Evolutionary conservation across 345 rosid genomes (phyloP).

Genomic region (Brassica incana): DNA sequence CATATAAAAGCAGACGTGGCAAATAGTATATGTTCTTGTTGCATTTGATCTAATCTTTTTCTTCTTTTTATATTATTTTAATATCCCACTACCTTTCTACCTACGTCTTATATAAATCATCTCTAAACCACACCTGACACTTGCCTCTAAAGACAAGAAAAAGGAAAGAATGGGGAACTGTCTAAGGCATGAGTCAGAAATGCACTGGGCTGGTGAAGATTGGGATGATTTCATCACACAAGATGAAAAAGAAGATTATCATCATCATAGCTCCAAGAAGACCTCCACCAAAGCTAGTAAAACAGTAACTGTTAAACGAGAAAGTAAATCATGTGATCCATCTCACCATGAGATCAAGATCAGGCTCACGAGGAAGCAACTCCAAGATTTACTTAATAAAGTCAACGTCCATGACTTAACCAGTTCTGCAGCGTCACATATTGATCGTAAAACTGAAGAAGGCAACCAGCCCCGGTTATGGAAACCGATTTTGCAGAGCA

Average conservation of each 20-base stretch:
- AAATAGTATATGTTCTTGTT: conserved; percentile 10
- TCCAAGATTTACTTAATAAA: conserved; percentile 48
- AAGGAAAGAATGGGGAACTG: conserved; percentile 39
- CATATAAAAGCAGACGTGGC: conserved; percentile 23
- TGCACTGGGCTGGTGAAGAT: conserved; percentile 45
- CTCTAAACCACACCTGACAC: neutral
- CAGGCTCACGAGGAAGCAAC: conserved; percentile 66
- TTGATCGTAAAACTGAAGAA: conserved; percentile 7
- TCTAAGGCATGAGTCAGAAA: conserved; percentile 38
- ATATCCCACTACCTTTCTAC: conserved; percentile 33
- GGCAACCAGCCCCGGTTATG: conserved; percentile 43
- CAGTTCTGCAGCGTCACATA: conserved; percentile 18
- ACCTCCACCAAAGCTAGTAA: neutral
- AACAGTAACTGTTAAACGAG: neutral
- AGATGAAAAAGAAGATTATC: conserved; percentile 1
- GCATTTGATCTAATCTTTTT: conserved; percentile 11
- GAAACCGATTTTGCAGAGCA: conserved; percentile 69
- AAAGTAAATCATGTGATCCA: conserved; percentile 15
- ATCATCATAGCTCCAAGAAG: conserved; percentile 8
- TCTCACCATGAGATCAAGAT: conserved; percentile 61
- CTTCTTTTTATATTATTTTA: conserved; percentile 9
- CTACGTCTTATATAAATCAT: conserved; percentile 26
- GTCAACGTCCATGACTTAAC: conserved; percentile 50
- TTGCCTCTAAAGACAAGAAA: neutral
- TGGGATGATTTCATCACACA: conserved; percentile 34